Percentiles rank a stretch among this genome's conserved stretches.
phyloP scores from a whole-genome alignment of 2,329 filamentous ascomycete genomes.

The Botrytis deweyae region DNA sequence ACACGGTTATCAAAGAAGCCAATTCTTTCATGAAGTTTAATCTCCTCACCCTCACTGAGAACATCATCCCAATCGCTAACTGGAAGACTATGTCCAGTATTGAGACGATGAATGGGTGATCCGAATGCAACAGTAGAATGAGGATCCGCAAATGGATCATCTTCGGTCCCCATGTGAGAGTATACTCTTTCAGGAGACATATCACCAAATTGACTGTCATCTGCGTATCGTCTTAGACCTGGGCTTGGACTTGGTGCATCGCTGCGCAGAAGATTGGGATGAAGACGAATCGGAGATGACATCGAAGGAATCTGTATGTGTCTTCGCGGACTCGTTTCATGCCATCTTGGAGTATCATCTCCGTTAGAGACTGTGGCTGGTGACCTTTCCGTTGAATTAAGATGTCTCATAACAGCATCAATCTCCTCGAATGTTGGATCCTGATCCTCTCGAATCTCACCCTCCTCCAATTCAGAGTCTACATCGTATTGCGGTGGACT shows the following conservation, averaged over 20 bases:
- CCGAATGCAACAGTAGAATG: slow-evolving; percentile 47
- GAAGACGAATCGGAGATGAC: slow-evolving; percentile 54
- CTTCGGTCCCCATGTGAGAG: slow-evolving; percentile 47
- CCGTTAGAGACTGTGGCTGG: slow-evolving; percentile 18
- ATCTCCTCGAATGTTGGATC: slow-evolving; percentile 72
- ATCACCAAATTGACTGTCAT: slow-evolving; percentile 5
- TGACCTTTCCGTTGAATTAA: slow-evolving; percentile 72
- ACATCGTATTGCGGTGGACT: slow-evolving; percentile 24
- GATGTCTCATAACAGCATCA: slow-evolving; percentile 86
- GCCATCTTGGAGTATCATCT: slow-evolving; percentile 47
- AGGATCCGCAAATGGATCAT: slow-evolving; percentile 38
- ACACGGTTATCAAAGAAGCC: slow-evolving; percentile 91
- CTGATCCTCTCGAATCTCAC: slow-evolving; percentile 22
- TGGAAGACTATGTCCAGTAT: slow-evolving; percentile 61
- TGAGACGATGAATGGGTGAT: slow-evolving; percentile 61
- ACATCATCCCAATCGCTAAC: slow-evolving; percentile 91
- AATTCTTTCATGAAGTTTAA: slow-evolving; percentile 76
- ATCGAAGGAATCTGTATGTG: slow-evolving; percentile 44
- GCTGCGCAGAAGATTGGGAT: slow-evolving; percentile 58
- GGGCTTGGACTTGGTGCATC: slow-evolving; percentile 74
- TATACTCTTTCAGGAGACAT: slow-evolving; percentile 45
- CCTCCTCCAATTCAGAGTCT: slow-evolving; percentile 23
- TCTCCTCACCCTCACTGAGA: slow-evolving; percentile 78
- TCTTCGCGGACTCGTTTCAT: slow-evolving; percentile 45
- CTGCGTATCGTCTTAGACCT: slow-evolving; percentile 40